These are phyloP conservation scores for Hymenoscyphus scutula DNA, from an alignment of 2,329 filamentous ascomycete genomes.

Conservation along the genomic window DNA sequence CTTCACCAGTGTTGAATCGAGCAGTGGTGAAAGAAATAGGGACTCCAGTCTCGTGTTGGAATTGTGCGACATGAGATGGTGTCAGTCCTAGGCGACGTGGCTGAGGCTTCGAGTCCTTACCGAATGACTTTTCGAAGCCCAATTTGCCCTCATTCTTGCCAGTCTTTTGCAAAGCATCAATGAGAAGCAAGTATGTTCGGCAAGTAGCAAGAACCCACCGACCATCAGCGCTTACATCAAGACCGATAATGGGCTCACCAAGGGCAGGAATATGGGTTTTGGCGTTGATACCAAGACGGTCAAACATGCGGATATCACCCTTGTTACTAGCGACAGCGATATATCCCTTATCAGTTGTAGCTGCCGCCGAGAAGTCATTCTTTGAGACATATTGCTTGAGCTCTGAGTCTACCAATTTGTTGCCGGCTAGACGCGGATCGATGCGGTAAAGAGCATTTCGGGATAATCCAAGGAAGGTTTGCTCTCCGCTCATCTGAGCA, in stretches of 20 bases:
- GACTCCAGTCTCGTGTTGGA: conserved; percentile 91
- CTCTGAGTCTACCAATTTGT: conserved; percentile 89
- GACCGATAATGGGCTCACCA: conserved; percentile 88
- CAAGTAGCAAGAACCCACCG: conserved; percentile 95
- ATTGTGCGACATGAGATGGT: conserved; percentile 91
- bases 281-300: conserved; percentile 92
- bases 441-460: conserved; percentile 90
- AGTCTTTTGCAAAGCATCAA: conserved; percentile 84
- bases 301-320: conserved; percentile 94
- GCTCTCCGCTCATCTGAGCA: conserved; percentile 91
- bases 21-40: conserved; percentile 86
- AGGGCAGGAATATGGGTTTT: conserved; percentile 96
- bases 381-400: conserved; percentile 96
- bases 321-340: conserved; percentile 97
- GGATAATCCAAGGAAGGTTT: conserved; percentile 92
- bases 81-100: conserved; percentile 85
- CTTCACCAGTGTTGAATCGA: conserved; percentile 87
- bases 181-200: conserved; percentile 88
- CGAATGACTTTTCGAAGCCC: conserved; percentile 93
- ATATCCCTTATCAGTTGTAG: conserved; percentile 94
- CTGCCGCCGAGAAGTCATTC: conserved; percentile 93
- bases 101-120: conserved; percentile 89
- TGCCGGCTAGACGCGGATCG: conserved; percentile 83
- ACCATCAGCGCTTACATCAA: conserved; percentile 93
- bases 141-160: conserved; percentile 98